Conservation (phyloP, 2,329 filamentous ascomycete species). For the Aspergillus sp. region DNA sequence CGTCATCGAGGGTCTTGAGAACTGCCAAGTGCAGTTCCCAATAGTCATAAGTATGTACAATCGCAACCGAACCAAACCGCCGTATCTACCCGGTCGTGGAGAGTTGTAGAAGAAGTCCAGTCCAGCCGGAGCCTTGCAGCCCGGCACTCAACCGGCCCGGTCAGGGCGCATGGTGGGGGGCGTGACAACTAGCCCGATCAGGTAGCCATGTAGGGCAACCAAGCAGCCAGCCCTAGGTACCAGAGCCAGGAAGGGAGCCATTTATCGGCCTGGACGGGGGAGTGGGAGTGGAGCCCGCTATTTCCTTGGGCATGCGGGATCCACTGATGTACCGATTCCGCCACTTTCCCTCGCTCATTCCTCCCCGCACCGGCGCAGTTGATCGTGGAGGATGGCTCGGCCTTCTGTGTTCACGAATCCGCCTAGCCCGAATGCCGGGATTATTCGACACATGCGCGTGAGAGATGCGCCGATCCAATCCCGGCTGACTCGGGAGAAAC, state of each 20-base stretch:
- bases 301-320: background rate
- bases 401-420: slow-evolving; percentile 71
- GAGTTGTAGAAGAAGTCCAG: background rate
- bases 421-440: slow-evolving; percentile 84
- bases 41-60: background rate
- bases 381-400: slow-evolving; percentile 29
- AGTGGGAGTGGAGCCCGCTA: background rate
- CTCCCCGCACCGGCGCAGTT: slow-evolving; percentile 16
- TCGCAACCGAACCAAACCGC: background rate
- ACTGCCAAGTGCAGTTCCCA: background rate
- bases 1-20: background rate
- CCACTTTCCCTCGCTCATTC: background rate
- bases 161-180: background rate
- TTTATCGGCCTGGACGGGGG: background rate
- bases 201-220: background rate
- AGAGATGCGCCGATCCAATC: slow-evolving; percentile 74
- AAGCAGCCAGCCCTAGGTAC: background rate
- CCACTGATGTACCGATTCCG: background rate
- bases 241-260: background rate
- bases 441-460: slow-evolving; percentile 76
- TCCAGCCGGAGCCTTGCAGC: background rate
- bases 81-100: background rate
- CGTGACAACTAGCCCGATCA: background rate
- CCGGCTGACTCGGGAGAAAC: slow-evolving; percentile 62
- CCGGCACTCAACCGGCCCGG: background rate